Conservation (phyloP, 108 stramenopile genomes). For the Nitzschia palea region DNA sequence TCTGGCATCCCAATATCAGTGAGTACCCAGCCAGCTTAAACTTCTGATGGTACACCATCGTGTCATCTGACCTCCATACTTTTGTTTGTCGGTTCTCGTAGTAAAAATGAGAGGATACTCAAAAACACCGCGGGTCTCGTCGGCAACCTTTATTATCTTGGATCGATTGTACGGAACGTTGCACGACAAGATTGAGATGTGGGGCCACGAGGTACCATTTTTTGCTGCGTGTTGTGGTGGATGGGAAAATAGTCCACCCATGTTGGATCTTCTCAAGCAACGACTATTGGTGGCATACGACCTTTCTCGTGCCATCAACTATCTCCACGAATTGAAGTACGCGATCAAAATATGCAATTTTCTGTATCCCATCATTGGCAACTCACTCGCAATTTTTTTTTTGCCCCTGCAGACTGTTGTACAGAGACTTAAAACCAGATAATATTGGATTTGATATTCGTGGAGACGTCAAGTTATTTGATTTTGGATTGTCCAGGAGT, state of each 20-base stretch:
- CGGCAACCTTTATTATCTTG: conserved; percentile 49
- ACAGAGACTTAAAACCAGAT: conserved; percentile 52
- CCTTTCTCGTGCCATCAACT: conserved; percentile 57
- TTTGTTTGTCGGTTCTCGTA: conserved; percentile 32
- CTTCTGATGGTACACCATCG: not conserved
- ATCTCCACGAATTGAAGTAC: conserved; percentile 49
- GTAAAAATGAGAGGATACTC: conserved; percentile 45
- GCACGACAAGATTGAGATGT: conserved; percentile 52
- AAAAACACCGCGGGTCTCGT: conserved; percentile 12
- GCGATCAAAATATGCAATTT: not conserved
- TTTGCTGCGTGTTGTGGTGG: conserved; percentile 28
- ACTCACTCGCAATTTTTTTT: not conserved
- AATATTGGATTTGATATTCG: conserved; percentile 54
- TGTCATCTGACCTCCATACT: not conserved
- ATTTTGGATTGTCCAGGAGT: conserved; percentile 47
- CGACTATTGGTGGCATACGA: conserved; percentile 69
- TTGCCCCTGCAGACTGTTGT: conserved; percentile 20
- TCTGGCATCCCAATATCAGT: conserved; percentile 64
- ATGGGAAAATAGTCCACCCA: not conserved
- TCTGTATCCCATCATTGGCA: no score
- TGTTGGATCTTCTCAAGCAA: conserved; percentile 38
- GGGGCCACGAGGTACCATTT: conserved; percentile 29
- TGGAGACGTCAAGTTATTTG: conserved; percentile 53
- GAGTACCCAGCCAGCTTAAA: conserved; percentile 20
- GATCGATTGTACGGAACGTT: conserved; percentile 78